phyloP scores from a whole-genome alignment of 2,329 filamentous ascomycete genomes.

The Sporothrix sp. region DNA sequence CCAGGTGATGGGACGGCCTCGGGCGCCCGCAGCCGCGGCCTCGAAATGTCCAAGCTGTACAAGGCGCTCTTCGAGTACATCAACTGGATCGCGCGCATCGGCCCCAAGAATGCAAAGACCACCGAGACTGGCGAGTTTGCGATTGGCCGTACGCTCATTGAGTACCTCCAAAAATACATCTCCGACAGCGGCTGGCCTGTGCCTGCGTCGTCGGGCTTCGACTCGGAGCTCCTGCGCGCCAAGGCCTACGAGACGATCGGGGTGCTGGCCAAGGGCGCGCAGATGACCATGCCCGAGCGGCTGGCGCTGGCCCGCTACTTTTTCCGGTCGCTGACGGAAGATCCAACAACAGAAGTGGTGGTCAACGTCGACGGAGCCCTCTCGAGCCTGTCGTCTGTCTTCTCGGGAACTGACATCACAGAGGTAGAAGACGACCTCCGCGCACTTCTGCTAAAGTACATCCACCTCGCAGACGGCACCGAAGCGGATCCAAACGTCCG shows the following conservation, averaged over 20 bases:
- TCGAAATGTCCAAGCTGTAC: constrained; percentile 71
- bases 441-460: constrained; percentile 57
- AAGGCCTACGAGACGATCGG: constrained; percentile 89
- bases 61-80: constrained; percentile 78
- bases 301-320: constrained; percentile 58
- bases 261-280: constrained; percentile 58
- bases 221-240: constrained; percentile 59
- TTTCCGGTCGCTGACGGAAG: constrained; percentile 72
- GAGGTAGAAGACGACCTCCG: constrained; percentile 26
- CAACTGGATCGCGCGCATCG: constrained; percentile 74
- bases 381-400: constrained; percentile 55
- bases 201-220: constrained; percentile 39
- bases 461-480: constrained; percentile 36
- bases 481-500: constrained; percentile 36
- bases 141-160: constrained; percentile 44
- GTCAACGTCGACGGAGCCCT: constrained; percentile 85
- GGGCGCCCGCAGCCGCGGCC: constrained; percentile 37
- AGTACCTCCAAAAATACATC: constrained; percentile 62
- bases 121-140: constrained; percentile 44
- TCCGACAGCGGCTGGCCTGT: constrained; percentile 74
- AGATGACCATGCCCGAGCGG: constrained; percentile 41
- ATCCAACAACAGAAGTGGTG: constrained; percentile 64
- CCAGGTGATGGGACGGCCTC: constrained; percentile 15
- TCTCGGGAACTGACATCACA: constrained; percentile 22
- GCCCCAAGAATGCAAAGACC: constrained; percentile 34